Conservation (phyloP, 805 yeast genomes). For the Candida saitoana region DNA sequence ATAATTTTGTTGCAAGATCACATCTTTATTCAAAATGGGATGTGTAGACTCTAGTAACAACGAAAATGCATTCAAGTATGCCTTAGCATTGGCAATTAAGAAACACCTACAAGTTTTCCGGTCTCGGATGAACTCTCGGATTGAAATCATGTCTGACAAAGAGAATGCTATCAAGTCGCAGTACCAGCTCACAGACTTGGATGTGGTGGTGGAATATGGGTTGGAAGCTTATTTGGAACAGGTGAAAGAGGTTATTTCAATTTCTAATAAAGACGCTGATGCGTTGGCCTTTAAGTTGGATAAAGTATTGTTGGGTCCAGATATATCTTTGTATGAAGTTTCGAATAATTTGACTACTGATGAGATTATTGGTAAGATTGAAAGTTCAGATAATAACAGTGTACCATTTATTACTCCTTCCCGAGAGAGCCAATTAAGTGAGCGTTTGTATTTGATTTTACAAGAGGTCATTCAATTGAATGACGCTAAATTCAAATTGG, state of each 20-base stretch:
- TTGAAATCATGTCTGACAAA: not conserved
- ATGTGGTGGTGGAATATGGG: constrained; percentile 1
- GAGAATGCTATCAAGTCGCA: not conserved
- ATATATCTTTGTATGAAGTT: constrained; percentile 9
- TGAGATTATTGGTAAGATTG: constrained; percentile 14
- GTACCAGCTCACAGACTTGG: constrained; percentile 2
- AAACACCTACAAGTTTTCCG: not conserved
- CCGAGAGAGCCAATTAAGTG: constrained; percentile 14
- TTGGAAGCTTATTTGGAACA: constrained; percentile 1
- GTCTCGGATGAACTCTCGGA: not conserved
- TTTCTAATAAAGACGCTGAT: constrained; percentile 6
- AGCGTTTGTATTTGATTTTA: constrained; percentile 16
- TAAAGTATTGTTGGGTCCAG: constrained; percentile 18
- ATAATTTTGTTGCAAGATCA: not conserved
- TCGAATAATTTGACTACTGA: constrained; percentile 14
- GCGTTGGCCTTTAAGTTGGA: constrained; percentile 13
- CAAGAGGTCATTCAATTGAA: constrained; percentile 9
- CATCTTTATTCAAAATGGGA: not conserved
- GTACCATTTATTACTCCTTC: constrained; percentile 2
- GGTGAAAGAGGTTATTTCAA: constrained; percentile 1
- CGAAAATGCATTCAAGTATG: constrained; percentile 1
- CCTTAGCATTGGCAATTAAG: constrained; percentile 1
- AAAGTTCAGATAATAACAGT: constrained; percentile 6
- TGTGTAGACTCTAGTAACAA: not conserved
- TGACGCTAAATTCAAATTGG: not conserved